Percentiles rank a stretch among this genome's conserved stretches.
phyloP scores from a whole-genome alignment of 345 rosid genomes.

The rapeseed (Brassica napus) region DNA sequence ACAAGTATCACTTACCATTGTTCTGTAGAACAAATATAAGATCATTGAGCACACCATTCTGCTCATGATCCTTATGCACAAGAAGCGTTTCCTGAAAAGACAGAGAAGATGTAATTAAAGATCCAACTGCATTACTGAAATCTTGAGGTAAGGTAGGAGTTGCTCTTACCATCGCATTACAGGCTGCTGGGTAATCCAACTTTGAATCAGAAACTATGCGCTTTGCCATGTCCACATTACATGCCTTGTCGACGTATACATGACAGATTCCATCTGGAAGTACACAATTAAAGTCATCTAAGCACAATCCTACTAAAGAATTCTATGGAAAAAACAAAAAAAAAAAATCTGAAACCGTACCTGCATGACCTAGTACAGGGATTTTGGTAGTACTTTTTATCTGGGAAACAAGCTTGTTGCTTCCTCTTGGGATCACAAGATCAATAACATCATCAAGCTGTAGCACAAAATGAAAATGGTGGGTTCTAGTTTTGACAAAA shows the following conservation, averaged over 20 bases:
- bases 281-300: background rate
- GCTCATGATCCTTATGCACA: slow-evolving; percentile 80
- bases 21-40: slow-evolving; percentile 55
- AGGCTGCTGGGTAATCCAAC: slow-evolving; percentile 94
- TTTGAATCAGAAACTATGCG: slow-evolving; percentile 86
- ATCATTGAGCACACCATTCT: slow-evolving; percentile 55
- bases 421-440: slow-evolving; percentile 99
- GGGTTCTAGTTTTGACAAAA: background rate
- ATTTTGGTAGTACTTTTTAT: slow-evolving; percentile 90
- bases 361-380: slow-evolving; percentile 97
- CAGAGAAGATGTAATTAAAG: background rate
- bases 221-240: slow-evolving; percentile 81
- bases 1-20: slow-evolving; percentile 52
- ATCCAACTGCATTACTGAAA: background rate
- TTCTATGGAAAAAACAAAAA: slow-evolving; percentile 15
- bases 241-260: slow-evolving; percentile 85
- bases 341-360: slow-evolving; percentile 38
- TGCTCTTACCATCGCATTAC: slow-evolving; percentile 82
- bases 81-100: slow-evolving; percentile 88
- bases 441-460: slow-evolving; percentile 99
- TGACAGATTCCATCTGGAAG: slow-evolving; percentile 95
- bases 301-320: background rate
- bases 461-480: slow-evolving; percentile 31
- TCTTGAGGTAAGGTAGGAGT: background rate
- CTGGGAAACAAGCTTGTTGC: slow-evolving; percentile 89